Base-by-base conservation (phyloP, 306 rosid species). In the Oxytropis ochrocephala region DNA sequence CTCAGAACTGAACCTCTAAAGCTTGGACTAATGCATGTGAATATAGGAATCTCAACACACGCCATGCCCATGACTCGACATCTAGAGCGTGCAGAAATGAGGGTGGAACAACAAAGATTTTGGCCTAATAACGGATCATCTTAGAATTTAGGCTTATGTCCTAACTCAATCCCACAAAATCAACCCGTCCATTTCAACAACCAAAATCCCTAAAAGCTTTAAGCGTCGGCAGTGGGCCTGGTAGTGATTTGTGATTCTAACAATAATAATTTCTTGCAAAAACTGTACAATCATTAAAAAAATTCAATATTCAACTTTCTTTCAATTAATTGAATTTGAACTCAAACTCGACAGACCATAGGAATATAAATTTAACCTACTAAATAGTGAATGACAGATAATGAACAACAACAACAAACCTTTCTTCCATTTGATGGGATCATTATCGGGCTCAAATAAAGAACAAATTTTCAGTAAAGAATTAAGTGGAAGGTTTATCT, bases 301-400 rank as follows among this genome's bases (percentile, higher is more conserved):
- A 65, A 48, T 72, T 57, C 27, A 67, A 55, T 39, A 42, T 30
- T 41, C 60, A 55, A 53, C 36, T 67, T 59, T 38, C 32, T 56
- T 48, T 56, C 77, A 69, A 57, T 56, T 30, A 41, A 66, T 21
- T 63, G 41, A 52, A 42, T 56, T 43, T 61, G 59, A 68, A 55
- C 41, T 67, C 12, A 60, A 46, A 68, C n/a, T 8, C 11, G 42
- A 33, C 19, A 27, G 5, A 52, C 35, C 47, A 46, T 6, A 55
- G 38, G 30, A 46, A 54, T 55, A 61, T 49, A 30, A 66, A 60
- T 49, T 44, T 60, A 67, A 43, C 62, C 60, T 36, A 53, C 73
- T 55, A 57, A 64, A 62, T 55, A 55, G 52, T 54, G 36, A 46
- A 62, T 8, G 29, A 21, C 9, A 36, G 13, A 69, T 62, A 33